Evolutionary conservation across 306 rosid genomes (phyloP), one percentile per base, ranked within the genome.

Genomic region (Citrullus colocynthis): DNA sequence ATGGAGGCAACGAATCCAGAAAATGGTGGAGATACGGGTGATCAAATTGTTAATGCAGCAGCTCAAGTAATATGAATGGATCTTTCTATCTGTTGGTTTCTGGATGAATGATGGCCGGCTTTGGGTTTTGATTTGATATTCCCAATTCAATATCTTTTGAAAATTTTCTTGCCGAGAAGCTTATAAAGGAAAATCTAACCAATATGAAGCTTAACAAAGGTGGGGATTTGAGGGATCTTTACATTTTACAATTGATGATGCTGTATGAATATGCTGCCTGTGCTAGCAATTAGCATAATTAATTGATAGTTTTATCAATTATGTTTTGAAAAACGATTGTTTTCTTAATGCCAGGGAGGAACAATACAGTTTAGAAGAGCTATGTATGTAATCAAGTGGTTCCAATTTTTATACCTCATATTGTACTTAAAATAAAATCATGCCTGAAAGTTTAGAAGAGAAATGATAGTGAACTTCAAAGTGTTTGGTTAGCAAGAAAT

Each of bases 1-100:
- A 51, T 51, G 6, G 85, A 70, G n/a, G 75, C 82, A 13, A 85
- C 13, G 56, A 58, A 83, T 41, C 80, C 85, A 56, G 89, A 80
- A 52, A 84, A 78, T 42, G 84, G 64, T 18, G 76, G 32, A 32
- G 88, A 79, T 79, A 70, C 36, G 48, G 34, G 67, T 34, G 78
- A 79, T 78, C 82, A 84, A 78, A 2, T 86, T 66, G 79, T 65
- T 60, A 82, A 83, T 60, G 79, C 61, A 13, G 16, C 44, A 7
- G 20, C 77, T 49, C 42, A 49, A 51, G 77, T 30, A 7, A 73
- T 73, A 49, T 73, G 28, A 71, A 48, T 48, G 58, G 51, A 72
- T 45, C 9, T 45, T 20, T 12, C 8, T 20, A 62, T 36, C 73
- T 28, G 4, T 11, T 65, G 73, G 49, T 9, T 64, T 37, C 28